These are phyloP conservation scores for Saturnispora besseyi DNA, from an alignment of 805 yeast genomes.

Conservation along the genomic window DNA sequence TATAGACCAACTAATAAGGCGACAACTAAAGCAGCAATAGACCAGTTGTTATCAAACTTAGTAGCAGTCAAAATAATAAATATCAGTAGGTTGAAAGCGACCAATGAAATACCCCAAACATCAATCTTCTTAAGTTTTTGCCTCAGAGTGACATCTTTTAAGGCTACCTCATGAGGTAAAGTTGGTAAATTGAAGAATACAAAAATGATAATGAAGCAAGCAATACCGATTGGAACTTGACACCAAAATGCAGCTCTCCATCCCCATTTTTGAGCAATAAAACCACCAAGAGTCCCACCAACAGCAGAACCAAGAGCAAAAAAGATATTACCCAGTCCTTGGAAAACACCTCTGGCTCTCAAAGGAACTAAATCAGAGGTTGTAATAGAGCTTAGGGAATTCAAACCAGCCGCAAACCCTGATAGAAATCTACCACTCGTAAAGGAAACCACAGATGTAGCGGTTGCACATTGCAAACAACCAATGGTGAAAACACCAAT, in stretches of 20 bases:
- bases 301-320: constrained; percentile 72
- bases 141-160: constrained; percentile 29
- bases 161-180: constrained; percentile 24
- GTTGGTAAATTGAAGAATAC: constrained; percentile 39
- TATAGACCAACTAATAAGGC: constrained; percentile 9
- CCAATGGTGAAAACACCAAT: constrained; percentile 49
- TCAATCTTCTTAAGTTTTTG: constrained; percentile 49
- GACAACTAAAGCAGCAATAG: background rate
- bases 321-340: constrained; percentile 74
- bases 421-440: constrained; percentile 58
- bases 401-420: constrained; percentile 89
- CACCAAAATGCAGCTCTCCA: constrained; percentile 58
- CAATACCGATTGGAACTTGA: constrained; percentile 44
- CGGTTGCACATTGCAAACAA: constrained; percentile 44
- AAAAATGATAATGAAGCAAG: constrained; percentile 30
- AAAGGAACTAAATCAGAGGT: constrained; percentile 75
- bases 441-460: constrained; percentile 38
- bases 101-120: constrained; percentile 31
- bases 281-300: constrained; percentile 61
- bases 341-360: constrained; percentile 73
- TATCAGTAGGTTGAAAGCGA: constrained; percentile 27
- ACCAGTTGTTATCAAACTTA: background rate
- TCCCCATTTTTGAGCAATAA: constrained; percentile 45
- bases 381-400: constrained; percentile 66
- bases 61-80: constrained; percentile 30